These are phyloP conservation scores for Sporothrix brunneoviolacea DNA, from an alignment of 2,329 filamentous ascomycete genomes.

Conservation along the genomic window DNA sequence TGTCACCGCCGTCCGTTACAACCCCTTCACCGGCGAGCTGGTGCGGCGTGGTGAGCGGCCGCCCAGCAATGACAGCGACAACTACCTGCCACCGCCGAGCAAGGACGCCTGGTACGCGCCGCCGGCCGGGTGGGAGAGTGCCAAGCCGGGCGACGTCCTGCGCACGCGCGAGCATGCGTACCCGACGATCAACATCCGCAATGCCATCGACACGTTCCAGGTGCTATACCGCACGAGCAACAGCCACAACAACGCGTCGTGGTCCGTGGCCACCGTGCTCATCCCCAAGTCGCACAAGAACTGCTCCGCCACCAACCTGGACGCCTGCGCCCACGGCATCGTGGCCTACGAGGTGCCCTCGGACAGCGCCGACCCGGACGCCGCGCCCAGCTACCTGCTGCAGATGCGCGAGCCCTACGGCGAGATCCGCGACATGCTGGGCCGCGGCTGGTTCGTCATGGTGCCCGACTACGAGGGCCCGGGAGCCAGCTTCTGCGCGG, in stretches of 20 bases:
- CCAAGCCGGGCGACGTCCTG: constrained; percentile 14
- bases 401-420: constrained; percentile 19
- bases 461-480: constrained; percentile 39
- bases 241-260: constrained; percentile 26
- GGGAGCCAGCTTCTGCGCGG: constrained; percentile 34
- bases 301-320: not conserved
- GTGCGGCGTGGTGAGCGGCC: not conserved
- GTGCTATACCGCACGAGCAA: constrained; percentile 31
- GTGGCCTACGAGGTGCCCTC: constrained; percentile 35
- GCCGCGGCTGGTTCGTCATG: constrained; percentile 35
- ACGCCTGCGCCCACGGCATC: constrained; percentile 17
- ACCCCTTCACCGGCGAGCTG: not conserved
- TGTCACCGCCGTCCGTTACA: not conserved
- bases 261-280: constrained; percentile 31
- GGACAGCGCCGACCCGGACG: constrained; percentile 32
- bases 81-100: constrained; percentile 16
- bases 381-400: constrained; percentile 28
- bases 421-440: constrained; percentile 30
- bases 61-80: not conserved
- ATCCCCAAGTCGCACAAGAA: constrained; percentile 18
- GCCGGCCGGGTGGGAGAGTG: constrained; percentile 14
- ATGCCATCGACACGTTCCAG: constrained; percentile 21
- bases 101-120: constrained; percentile 19
- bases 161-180: constrained; percentile 16
- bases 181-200: constrained; percentile 17